Base-by-base conservation (phyloP, 2,329 filamentous ascomycete genomes). In the Aspergillus flavus region DNA sequence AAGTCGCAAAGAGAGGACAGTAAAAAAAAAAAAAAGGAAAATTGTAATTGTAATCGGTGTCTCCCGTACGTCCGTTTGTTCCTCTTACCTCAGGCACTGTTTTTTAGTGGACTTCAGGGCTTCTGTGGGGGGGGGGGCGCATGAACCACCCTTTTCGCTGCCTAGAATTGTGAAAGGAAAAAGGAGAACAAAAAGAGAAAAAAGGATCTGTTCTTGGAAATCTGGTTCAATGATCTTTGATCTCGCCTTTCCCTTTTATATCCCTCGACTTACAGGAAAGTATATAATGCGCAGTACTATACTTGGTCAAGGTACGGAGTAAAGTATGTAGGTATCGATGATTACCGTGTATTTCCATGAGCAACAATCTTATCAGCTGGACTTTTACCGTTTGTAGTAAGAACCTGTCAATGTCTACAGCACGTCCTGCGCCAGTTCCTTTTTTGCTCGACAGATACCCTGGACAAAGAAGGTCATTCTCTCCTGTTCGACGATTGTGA, bases 51-150 rank as follows among this genome's bases (percentile, higher is more conserved):
- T 58, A 45, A 60, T 52, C 48, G 32, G 53, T 67, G 55, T 39
- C 58, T 67, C 66, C 67, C 69, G 68, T 66, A 69, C 68, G 61
- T 61, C 70, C 67, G 68, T 64, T 32, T n/a, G 28, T 53, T 53
- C 45, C 45, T 53, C 50, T 32, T 53, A 53, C 50, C 50, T 53
- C 30, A 53, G 50, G 50, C 30, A 53, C 30, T 16, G 50, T 21
- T 36, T 57, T 39, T 62, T 62, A 59, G 68, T 69, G 68, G 67
- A 63, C 63, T 67, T 69, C 68, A 69, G 68, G 68, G 69, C 66
- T 72, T 69, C 64, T 69, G 70, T 72, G 70, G 70, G 68, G 67
- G 43, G 21, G 43, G 11, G n/a, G n/a, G n/a, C 11, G 43, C 0
- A 70, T 70, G 64, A 67, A 63, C 64, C 64, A 59, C 26, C 41